Evolutionary conservation across 345 rosid species (phyloP).

Genomic region (Rubroshorea leprosula): DNA sequence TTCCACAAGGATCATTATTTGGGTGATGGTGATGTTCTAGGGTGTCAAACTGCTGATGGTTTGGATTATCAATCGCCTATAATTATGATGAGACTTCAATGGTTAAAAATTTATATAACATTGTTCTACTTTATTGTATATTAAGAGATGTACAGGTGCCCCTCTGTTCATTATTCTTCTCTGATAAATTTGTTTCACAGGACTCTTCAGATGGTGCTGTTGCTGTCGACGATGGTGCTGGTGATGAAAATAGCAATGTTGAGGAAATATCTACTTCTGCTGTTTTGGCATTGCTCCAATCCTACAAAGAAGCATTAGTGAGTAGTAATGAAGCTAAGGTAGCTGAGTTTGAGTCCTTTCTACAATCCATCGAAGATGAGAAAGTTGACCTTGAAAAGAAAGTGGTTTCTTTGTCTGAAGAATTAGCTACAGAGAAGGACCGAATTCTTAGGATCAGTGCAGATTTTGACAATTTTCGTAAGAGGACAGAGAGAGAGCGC

Average conservation of each 20-base stretch:
- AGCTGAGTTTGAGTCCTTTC: conserved; percentile 61
- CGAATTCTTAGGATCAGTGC: conserved; percentile 82
- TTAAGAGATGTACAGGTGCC: too few relatives aligned
- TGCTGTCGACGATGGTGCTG: conserved; percentile 32
- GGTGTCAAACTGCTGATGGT: too few relatives aligned
- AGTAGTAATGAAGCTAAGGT: conserved; percentile 48
- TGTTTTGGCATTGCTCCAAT: conserved; percentile 36
- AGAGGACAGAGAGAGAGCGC: conserved; percentile 86
- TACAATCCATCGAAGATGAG: conserved; percentile 68
- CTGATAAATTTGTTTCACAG: conserved; percentile 38
- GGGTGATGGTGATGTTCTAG: too few relatives aligned
- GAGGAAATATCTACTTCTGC: conserved; percentile 54
- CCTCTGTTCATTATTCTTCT: not conserved
- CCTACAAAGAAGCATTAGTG: conserved; percentile 66
- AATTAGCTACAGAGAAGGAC: conserved; percentile 59
- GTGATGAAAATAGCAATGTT: conserved; percentile 29
- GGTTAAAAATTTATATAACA: too few relatives aligned
- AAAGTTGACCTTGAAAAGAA: conserved; percentile 49
- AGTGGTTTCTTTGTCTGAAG: conserved; percentile 53
- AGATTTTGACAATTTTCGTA: conserved; percentile 94
- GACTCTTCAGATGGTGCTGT: conserved; percentile 52
- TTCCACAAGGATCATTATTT: too few relatives aligned
- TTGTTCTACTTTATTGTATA: too few relatives aligned
- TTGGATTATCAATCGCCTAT: too few relatives aligned
- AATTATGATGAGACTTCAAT: too few relatives aligned